Base-by-base conservation (phyloP, 495 filamentous ascomycete genomes). In the Penicillium manginii region DNA sequence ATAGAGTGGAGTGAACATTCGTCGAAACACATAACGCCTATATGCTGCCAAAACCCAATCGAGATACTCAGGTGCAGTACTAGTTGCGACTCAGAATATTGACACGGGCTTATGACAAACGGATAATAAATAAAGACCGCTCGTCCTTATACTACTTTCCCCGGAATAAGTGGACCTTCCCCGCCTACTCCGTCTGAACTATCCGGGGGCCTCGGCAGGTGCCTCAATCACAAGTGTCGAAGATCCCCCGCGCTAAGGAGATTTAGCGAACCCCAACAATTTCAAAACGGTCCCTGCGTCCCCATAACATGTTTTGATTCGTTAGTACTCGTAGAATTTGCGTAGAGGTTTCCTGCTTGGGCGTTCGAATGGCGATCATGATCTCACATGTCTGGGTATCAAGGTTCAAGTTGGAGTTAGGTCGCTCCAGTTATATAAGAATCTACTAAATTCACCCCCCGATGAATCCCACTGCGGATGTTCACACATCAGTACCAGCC, bases 191-290 rank as follows among this genome's bases (percentile, higher is more conserved):
- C 39, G 39, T 52, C 22, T 37, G 49, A 23, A 29, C 42, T 58
- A 53, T 52, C 52, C 52, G 48, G 46, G 12, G 39, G 51, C 60
- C 60, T 52, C 59, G 61, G 61, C 57, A 59, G 37, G 39, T 15
- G 19, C 19, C 45, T 55, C 47, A 26, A 55, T 63, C 61, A 63
- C 52, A 52, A 46, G 61, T 49, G 21, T 23, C 8, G 49, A 39
- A 52, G 46, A 48, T 59, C 51, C 48, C 45, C 40, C 57, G 35
- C 60, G 15, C 26, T 45, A 62, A 17, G 17, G 11, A 29, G 50
- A 14, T n/a, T 31, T 46, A 43, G 31, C 17, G 4, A 2, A 21
- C 35, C 52, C 55, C 52, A 63, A 46, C 33, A 19, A 47, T 50
- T 17, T 12, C 45, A 48, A 32, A 21, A 29, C 10, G 22, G 32